These are phyloP conservation scores for Fusarium penzigii DNA, from an alignment of 2,329 filamentous ascomycete genomes.

Conservation along the genomic window DNA sequence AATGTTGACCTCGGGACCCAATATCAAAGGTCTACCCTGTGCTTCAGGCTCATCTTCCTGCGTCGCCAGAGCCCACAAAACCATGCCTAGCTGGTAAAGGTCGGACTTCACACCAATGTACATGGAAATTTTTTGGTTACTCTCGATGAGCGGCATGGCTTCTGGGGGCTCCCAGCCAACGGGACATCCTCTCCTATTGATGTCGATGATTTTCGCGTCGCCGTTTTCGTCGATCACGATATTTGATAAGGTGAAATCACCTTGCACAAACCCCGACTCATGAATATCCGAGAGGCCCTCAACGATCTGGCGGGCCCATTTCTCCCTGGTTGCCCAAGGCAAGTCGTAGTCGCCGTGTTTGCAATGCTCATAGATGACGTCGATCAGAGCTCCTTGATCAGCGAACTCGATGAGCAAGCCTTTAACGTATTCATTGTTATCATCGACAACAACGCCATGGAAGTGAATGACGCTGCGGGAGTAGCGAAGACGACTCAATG, in stretches of 20 bases:
- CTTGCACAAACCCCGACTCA: constrained; percentile 94
- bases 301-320: constrained; percentile 91
- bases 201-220: constrained; percentile 96
- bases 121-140: constrained; percentile 88
- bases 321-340: constrained; percentile 73
- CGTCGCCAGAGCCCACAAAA: constrained; percentile 87
- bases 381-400: constrained; percentile 82
- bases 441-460: constrained; percentile 85
- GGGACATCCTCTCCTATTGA: constrained; percentile 95
- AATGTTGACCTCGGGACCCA: constrained; percentile 60
- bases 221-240: constrained; percentile 86
- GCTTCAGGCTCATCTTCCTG: constrained; percentile 88
- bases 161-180: constrained; percentile 98
- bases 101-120: constrained; percentile 99
- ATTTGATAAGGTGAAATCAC: constrained; percentile 95
- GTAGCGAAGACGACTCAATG: constrained; percentile 73
- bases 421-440: constrained; percentile 80
- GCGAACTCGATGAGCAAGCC: constrained; percentile 89
- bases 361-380: constrained; percentile 81
- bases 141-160: constrained; percentile 80
- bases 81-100: constrained; percentile 95
- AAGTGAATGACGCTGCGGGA: constrained; percentile 81
- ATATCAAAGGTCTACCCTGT: constrained; percentile 67
- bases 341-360: constrained; percentile 56
- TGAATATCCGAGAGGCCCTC: constrained; percentile 89